A percentile compares a stretch with the other conserved stretches of the same genome.
Evolutionary conservation across 2,329 filamentous ascomycete genomes (phyloP).

Genomic region (Exophiala sp.): DNA sequence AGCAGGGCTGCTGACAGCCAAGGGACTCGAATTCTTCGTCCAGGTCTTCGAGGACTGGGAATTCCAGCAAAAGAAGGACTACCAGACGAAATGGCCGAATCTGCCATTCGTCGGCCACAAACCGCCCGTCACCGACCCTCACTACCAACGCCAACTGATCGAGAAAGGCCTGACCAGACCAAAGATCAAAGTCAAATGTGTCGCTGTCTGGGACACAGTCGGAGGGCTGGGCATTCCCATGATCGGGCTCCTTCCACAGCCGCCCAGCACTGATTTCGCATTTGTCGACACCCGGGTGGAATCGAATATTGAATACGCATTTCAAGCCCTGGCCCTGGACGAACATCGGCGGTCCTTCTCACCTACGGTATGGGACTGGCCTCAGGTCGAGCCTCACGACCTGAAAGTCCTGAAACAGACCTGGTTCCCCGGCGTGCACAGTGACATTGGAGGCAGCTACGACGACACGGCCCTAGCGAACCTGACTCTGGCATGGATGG

Average conservation of each 20-base stretch:
- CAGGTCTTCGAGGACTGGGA: conserved; percentile 30
- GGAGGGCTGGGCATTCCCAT: conserved; percentile 33
- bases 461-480: conserved; percentile 46
- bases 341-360: conserved; percentile 32
- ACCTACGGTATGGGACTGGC: conserved; percentile 33
- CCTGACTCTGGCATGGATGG: conserved; percentile 48
- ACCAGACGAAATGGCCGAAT: conserved; percentile 25
- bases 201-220: conserved; percentile 35
- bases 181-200: conserved; percentile 30
- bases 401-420: conserved; percentile 38
- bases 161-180: conserved; percentile 22
- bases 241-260: conserved; percentile 28
- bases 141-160: conserved; percentile 25
- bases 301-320: conserved; percentile 33
- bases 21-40: conserved; percentile 26
- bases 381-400: conserved; percentile 29
- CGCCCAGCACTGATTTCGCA: conserved; percentile 29
- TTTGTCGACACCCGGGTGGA: conserved; percentile 33
- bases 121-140: conserved; percentile 20
- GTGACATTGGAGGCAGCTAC: conserved; percentile 45
- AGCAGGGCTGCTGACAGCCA: conserved; percentile 32
- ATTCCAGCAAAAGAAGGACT: conserved; percentile 24
- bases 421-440: conserved; percentile 47
- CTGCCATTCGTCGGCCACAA: conserved; percentile 24
- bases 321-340: conserved; percentile 34